These are phyloP conservation scores for Pseudogymnoascus sp. DNA, from an alignment of 2,329 filamentous ascomycete genomes.

Conservation along the genomic window DNA sequence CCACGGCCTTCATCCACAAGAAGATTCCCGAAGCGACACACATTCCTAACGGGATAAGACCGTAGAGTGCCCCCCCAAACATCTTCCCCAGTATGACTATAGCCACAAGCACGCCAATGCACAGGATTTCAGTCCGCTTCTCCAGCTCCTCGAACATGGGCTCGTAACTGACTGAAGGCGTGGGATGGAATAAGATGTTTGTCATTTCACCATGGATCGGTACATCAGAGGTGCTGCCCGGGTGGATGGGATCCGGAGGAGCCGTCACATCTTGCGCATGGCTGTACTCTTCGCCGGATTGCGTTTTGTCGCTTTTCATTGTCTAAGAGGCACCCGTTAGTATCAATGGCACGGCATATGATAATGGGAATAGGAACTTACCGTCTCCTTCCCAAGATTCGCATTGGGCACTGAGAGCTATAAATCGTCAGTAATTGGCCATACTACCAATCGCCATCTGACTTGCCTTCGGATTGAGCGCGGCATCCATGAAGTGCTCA, in stretches of 20 bases:
- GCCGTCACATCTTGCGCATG: constrained; percentile 81
- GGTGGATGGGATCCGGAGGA: constrained; percentile 76
- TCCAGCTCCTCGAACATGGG: constrained; percentile 77
- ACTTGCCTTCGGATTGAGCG: constrained; percentile 54
- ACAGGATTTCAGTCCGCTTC: constrained; percentile 62
- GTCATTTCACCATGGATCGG: constrained; percentile 96
- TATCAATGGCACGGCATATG: no score
- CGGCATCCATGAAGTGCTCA: constrained; percentile 59
- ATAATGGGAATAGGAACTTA: no score
- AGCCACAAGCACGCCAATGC: constrained; percentile 59
- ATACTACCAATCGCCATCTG: no score
- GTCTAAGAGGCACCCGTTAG: constrained; percentile 29
- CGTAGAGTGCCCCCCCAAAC: constrained; percentile 70
- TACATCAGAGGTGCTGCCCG: constrained; percentile 82
- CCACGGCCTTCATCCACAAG: constrained; percentile 82
- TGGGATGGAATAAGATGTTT: constrained; percentile 91
- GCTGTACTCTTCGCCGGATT: constrained; percentile 74
- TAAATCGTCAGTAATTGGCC: no score
- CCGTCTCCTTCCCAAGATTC: constrained; percentile 67
- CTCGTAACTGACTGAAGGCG: constrained; percentile 80
- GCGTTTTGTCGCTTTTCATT: constrained; percentile 60
- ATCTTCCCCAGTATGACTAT: constrained; percentile 72
- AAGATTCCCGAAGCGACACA: constrained; percentile 72
- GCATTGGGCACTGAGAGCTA: constrained; percentile 78
- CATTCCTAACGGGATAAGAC: constrained; percentile 64